phyloP scores from a whole-genome alignment of 805 yeast species.

The Blastobotrys parvus region DNA sequence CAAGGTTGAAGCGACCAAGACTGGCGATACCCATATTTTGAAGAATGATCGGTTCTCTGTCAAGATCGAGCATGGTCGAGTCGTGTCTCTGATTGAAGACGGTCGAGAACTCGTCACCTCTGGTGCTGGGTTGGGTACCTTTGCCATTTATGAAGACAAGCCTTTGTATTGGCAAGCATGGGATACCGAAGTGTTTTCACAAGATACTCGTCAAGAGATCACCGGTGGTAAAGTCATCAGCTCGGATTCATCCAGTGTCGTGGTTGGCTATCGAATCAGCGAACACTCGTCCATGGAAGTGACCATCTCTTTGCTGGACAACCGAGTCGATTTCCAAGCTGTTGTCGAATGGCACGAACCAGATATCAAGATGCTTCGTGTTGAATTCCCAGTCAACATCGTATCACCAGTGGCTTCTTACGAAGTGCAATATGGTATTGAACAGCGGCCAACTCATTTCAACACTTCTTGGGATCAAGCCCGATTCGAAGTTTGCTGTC shows the following conservation, averaged over 20 bases:
- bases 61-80: constrained; percentile 47
- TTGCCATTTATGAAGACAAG: constrained; percentile 55
- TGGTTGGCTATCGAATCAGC: no score
- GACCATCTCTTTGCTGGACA: constrained; percentile 51
- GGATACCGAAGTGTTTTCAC: constrained; percentile 76
- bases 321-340: constrained; percentile 37
- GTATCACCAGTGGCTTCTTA: constrained; percentile 60
- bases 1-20: no score
- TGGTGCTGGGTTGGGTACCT: constrained; percentile 18
- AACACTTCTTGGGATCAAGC: constrained; percentile 84
- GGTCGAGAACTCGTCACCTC: constrained; percentile 41
- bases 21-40: constrained; percentile 30
- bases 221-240: constrained; percentile 46
- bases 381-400: constrained; percentile 76
- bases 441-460: constrained; percentile 74
- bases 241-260: no score
- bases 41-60: constrained; percentile 54
- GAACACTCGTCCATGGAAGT: constrained; percentile 47
- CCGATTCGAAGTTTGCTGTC: constrained; percentile 78
- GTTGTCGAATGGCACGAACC: constrained; percentile 64
- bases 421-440: constrained; percentile 78
- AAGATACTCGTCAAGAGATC: constrained; percentile 45
- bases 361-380: constrained; percentile 54
- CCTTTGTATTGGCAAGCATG: constrained; percentile 77
- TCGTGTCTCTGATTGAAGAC: constrained; percentile 62